phyloP scores from a whole-genome alignment of 768 basidiomycete species.

The Leccinum disarticulatum region DNA sequence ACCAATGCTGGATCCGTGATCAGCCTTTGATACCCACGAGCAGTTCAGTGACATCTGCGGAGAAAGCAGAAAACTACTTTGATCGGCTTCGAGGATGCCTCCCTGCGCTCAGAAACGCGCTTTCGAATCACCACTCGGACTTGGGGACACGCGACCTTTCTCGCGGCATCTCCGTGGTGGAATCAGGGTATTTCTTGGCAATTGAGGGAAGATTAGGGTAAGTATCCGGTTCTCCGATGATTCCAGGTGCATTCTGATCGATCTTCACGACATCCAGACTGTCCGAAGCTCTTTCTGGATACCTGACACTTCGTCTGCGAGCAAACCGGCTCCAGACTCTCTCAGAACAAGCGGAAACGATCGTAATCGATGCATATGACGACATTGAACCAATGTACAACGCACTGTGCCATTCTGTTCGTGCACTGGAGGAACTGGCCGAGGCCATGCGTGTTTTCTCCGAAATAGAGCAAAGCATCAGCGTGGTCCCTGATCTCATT shows the following conservation, averaged over 20 bases:
- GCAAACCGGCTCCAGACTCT: conserved; percentile 22
- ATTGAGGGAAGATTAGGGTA: conserved; percentile 64
- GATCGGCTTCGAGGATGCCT: conserved; percentile 61
- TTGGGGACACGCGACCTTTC: conserved; percentile 85
- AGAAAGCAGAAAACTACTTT: conserved; percentile 64
- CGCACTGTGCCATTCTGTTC: conserved; percentile 18
- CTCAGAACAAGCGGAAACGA: conserved; percentile 20
- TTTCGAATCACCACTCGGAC: conserved; percentile 76
- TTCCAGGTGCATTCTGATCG: conserved; percentile 1
- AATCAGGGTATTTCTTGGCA: conserved; percentile 73
- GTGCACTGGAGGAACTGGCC: conserved; percentile 40
- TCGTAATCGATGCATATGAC: conserved; percentile 15
- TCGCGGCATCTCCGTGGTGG: conserved; percentile 72
- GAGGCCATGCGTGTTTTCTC: conserved; percentile 36
- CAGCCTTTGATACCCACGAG: conserved; percentile 45
- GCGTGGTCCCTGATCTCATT: conserved; percentile 24
- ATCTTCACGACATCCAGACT: conserved; percentile 10
- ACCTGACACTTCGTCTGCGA: conserved; percentile 15
- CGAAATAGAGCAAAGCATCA: conserved; percentile 28
- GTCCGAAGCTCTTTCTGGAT: conserved; percentile 19
- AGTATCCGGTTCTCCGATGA: conserved; percentile 28
- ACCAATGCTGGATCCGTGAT: conserved; percentile 63
- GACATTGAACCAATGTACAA: conserved; percentile 19
- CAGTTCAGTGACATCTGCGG: conserved; percentile 24
- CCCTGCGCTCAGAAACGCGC: conserved; percentile 59